Conservation (phyloP, 768 basidiomycete species). For the Leccinum truebloodii region DNA sequence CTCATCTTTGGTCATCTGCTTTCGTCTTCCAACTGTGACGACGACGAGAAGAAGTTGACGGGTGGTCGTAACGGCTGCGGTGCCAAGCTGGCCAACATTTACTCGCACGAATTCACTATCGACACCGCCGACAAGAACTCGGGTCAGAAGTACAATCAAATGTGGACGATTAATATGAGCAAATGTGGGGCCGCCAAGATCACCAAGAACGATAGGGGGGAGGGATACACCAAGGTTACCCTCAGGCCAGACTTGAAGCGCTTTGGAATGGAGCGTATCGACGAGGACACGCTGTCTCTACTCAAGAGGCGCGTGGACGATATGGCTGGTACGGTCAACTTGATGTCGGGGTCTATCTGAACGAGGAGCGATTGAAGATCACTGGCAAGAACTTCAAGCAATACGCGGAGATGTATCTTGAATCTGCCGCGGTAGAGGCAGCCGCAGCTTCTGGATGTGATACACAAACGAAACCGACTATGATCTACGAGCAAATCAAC, state of each 20-base stretch:
- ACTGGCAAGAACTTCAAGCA: conserved; percentile 97
- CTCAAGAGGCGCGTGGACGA: conserved; percentile 95
- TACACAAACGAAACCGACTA: conserved; percentile 67
- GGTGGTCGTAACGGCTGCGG: conserved; percentile 77
- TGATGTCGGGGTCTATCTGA: conserved; percentile 90
- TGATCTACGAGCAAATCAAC: conserved; percentile 76
- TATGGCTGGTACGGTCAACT: conserved; percentile 93
- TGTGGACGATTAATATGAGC: conserved; percentile 92
- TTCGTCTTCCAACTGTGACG: conserved; percentile 96
- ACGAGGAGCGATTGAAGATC: conserved; percentile 89
- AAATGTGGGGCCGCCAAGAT: conserved; percentile 89
- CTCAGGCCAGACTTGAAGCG: conserved; percentile 91
- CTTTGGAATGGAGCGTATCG: conserved; percentile 90
- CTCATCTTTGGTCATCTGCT: conserved; percentile 97
- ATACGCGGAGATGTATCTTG: conserved; percentile 93
- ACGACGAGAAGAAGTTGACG: conserved; percentile 97
- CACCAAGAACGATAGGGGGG: conserved; percentile 84
- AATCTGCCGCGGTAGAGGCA: conserved; percentile 38
- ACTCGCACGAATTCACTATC: conserved; percentile 89
- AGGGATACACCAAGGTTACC: conserved; percentile 91
- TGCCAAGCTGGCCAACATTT: too few relatives aligned
- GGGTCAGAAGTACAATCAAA: conserved; percentile 91
- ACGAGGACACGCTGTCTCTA: conserved; percentile 86
- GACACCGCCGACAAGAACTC: conserved; percentile 92
- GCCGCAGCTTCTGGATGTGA: conserved; percentile 78